These are phyloP conservation scores for Raffaelea ambrosiae DNA, from an alignment of 2,329 filamentous ascomycete species.

Conservation along the genomic window DNA sequence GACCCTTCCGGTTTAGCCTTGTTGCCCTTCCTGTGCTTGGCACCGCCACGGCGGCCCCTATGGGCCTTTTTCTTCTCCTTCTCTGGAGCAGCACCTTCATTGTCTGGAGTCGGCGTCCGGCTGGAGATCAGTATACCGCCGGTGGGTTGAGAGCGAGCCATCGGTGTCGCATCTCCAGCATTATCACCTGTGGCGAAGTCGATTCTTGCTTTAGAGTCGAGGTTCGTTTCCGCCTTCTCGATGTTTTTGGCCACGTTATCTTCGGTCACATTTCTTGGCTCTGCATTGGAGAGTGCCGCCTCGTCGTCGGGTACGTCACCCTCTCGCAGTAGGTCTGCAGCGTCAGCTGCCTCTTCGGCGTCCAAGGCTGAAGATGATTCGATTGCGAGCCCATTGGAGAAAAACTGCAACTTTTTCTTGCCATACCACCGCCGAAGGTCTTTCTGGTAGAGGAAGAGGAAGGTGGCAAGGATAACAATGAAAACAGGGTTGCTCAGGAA, in stretches of 20 bases:
- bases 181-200: no score
- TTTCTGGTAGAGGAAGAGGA: slow-evolving; percentile 31
- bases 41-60: slow-evolving; percentile 63
- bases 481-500: slow-evolving; percentile 48
- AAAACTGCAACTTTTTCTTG: slow-evolving; percentile 9
- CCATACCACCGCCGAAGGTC: slow-evolving; percentile 15
- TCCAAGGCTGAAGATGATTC: neutral
- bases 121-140: no score
- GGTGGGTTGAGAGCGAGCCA: no score
- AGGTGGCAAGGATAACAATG: slow-evolving; percentile 34
- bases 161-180: no score
- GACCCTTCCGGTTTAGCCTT: slow-evolving; percentile 41
- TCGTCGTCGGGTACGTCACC: no score
- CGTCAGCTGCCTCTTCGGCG: no score
- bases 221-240: no score
- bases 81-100: slow-evolving; percentile 22
- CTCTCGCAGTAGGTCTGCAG: no score
- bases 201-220: no score
- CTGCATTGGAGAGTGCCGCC: no score
- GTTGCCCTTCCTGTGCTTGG: slow-evolving; percentile 51
- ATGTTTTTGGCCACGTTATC: no score
- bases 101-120: neutral
- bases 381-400: neutral
- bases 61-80: slow-evolving; percentile 57
- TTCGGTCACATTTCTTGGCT: no score